Base-by-base conservation (phyloP, 2,329 filamentous ascomycete species). In the Claviceps spartinae region DNA sequence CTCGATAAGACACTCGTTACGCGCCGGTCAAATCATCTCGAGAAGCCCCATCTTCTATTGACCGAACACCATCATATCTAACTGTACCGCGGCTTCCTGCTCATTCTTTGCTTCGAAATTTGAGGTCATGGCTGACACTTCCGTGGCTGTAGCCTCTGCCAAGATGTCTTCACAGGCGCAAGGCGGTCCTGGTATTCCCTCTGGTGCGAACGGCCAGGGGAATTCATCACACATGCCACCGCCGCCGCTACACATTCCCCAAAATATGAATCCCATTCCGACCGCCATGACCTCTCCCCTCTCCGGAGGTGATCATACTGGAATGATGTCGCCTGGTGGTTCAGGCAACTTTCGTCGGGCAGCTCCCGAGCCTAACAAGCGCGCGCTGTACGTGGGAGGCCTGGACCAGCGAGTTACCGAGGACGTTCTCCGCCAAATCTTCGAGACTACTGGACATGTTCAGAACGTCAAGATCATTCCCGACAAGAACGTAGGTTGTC, bases 401-500 rank as follows among this genome's bases (percentile, higher is more conserved):
- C 75, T 98, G 60, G 93, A 98, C 67, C 88, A 90, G 62, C 82
- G 93, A 59, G 91, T 97, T 56, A 96, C 91, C 36, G 91, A 97
- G 71, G 91, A 97, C 65, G 88, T 97, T 52, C 72, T 97, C 68
- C 88, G 89, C 65, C 91, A 97, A 70, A 97, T 97, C 62, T 98
- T 98, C 65, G 93, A 98, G 76, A 98, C 93, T 6, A 96, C 90
- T 54, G 93, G 93, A 53, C 93, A 98, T 71, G 93, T 98, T 58
- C 86, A 95, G 72, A 96, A 88, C 65, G 93, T 98, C 67, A 98
- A 98, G 78, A 96, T 98, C 65, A 98, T 98, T 67, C 93, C 93
- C 50, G 93, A 98, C 77, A 98, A 98, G 79, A 98, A 96, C 72
- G 90, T 95, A 74, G 79, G 88, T 82, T 49, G n/a, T 20, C n/a